Conservation (phyloP, 352 stramenopile genomes). For the Hyphochytrium catenoides region DNA sequence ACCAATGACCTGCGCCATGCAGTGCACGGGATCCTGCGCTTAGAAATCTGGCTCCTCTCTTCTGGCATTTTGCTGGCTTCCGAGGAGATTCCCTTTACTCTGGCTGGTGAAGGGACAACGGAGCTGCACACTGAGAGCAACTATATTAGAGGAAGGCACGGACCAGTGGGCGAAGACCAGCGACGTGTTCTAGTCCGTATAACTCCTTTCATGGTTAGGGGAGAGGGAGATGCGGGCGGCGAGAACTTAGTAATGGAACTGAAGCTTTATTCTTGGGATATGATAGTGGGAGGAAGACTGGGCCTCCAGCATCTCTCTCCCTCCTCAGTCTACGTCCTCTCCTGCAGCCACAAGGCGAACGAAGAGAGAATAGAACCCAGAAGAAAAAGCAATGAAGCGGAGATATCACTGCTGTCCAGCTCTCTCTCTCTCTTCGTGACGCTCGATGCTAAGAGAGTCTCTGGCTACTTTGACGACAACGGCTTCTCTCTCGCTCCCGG, state of each 20-base stretch:
- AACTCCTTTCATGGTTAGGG: no score
- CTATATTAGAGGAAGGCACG: no score
- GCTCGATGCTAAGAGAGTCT: slow-evolving; percentile 18
- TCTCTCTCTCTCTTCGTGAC: slow-evolving; percentile 51
- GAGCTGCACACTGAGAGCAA: no score
- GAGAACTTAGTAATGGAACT: no score
- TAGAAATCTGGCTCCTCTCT: slow-evolving; percentile 18
- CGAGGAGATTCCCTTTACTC: slow-evolving; percentile 4
- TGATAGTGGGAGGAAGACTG: no score
- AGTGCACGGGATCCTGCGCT: slow-evolving; percentile 15
- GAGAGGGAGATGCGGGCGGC: no score
- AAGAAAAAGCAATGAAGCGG: slow-evolving; percentile 5
- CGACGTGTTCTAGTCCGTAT: no score
- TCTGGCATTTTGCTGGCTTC: slow-evolving; percentile 20
- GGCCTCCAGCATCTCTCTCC: slow-evolving; percentile 22
- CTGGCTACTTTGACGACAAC: slow-evolving; percentile 37
- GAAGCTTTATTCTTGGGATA: no score
- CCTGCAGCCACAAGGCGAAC: slow-evolving; percentile 12
- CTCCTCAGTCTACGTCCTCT: slow-evolving; percentile 31
- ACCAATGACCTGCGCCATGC: slow-evolving; percentile 22
- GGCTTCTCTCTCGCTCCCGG: slow-evolving; percentile 40
- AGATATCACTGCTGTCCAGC: slow-evolving; percentile 12
- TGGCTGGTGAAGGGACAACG: no score
- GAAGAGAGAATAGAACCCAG: slow-evolving; percentile 6
- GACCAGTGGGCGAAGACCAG: no score